Evolutionary conservation across 192 early-diverging fungal species (phyloP).

Genomic region (Backusella tuberculispora): DNA sequence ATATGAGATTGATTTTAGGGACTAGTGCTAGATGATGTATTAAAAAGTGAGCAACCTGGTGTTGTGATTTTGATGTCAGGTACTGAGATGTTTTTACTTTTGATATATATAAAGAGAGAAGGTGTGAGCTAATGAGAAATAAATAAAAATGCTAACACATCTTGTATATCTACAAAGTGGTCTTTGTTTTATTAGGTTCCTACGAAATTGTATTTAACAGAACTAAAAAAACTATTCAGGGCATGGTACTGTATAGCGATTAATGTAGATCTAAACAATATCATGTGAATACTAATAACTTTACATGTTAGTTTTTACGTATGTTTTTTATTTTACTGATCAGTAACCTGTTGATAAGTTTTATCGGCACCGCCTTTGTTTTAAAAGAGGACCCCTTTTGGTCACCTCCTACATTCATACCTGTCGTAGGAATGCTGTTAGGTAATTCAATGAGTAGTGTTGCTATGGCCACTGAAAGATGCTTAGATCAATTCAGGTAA

Average conservation of each 20-base stretch:
- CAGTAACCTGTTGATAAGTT: conserved; percentile 56
- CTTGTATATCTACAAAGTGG: conserved; percentile 35
- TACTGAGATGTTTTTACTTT: conserved; percentile 24
- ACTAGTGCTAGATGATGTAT: conserved; percentile 68
- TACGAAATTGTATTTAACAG: conserved; percentile 74
- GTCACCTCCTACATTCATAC: conserved; percentile 78
- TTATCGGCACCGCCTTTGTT: conserved; percentile 65
- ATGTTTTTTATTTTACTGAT: conserved; percentile 52
- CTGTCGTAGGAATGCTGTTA: conserved; percentile 89
- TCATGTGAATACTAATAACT: not conserved
- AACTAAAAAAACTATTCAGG: conserved; percentile 67
- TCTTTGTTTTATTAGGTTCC: conserved; percentile 64
- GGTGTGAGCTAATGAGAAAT: too few species aligned
- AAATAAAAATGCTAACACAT: not conserved
- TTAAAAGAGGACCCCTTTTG: conserved; percentile 73
- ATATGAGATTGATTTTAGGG: conserved; percentile 46
- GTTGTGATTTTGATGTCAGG: conserved; percentile 64
- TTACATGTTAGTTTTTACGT: conserved; percentile 48
- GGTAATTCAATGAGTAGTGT: conserved; percentile 80
- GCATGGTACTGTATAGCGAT: conserved; percentile 62
- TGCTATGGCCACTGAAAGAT: conserved; percentile 64
- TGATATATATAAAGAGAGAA: not conserved
- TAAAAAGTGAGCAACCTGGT: conserved; percentile 60
- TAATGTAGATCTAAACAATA: not conserved
- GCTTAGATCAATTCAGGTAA: conserved; percentile 65